Conservation (phyloP, 352 stramenopile genomes). For the Phytophthora fragariae region DNA sequence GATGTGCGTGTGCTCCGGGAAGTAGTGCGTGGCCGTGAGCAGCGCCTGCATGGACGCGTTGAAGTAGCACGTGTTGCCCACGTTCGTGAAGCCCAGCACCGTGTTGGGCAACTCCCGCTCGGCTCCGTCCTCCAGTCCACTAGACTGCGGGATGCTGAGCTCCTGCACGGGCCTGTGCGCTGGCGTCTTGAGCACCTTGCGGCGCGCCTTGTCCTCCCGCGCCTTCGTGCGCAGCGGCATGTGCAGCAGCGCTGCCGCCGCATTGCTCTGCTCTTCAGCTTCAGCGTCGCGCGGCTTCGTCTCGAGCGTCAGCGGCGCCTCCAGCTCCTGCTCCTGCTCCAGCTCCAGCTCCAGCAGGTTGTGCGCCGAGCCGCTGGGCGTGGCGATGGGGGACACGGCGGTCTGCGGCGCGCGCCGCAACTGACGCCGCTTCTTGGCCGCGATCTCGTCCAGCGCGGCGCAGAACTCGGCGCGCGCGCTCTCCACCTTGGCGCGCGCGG, state of each 20-base stretch:
- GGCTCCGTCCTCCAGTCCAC: background rate
- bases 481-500: slow-evolving; percentile 48
- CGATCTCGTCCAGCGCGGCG: slow-evolving; percentile 55
- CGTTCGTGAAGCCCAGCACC: slow-evolving; percentile 82
- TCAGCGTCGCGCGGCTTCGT: background rate
- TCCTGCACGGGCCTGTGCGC: slow-evolving; percentile 24
- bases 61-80: slow-evolving; percentile 96
- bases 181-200: slow-evolving; percentile 31
- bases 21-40: slow-evolving; percentile 87
- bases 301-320: background rate
- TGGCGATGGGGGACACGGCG: slow-evolving; percentile 28
- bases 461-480: slow-evolving; percentile 48
- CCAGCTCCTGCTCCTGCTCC: slow-evolving; percentile 17
- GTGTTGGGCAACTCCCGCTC: slow-evolving; percentile 35
- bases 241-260: slow-evolving; percentile 24
- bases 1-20: slow-evolving; percentile 58
- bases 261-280: background rate
- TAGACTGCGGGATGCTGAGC: slow-evolving; percentile 13
- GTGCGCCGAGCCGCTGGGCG: slow-evolving; percentile 31
- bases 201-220: slow-evolving; percentile 38
- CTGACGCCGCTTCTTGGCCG: slow-evolving; percentile 53
- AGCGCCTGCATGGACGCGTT: slow-evolving; percentile 92
- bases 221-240: slow-evolving; percentile 47
- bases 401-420: slow-evolving; percentile 19
- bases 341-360: slow-evolving; percentile 22